Conservation (phyloP, 2,329 filamentous ascomycete species). For the Hypoxylon sp. region DNA sequence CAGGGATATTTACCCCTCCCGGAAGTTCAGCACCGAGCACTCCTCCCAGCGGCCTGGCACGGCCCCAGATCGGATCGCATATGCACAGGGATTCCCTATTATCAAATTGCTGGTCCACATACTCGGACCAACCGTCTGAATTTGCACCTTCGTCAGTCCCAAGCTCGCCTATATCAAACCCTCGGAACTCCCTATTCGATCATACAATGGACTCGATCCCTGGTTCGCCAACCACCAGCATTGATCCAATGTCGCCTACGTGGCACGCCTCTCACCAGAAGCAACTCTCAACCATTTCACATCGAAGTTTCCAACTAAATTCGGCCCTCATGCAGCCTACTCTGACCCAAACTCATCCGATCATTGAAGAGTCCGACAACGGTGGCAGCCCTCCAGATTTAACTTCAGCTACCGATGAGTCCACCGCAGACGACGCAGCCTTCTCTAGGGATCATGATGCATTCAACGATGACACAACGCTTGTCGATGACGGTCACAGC, state of each 20-base stretch:
- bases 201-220: conserved; percentile 77
- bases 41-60: conserved; percentile 56
- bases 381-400: conserved; percentile 51
- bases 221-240: conserved; percentile 83
- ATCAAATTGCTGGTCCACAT: conserved; percentile 72
- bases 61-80: conserved; percentile 57
- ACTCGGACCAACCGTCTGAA: conserved; percentile 72
- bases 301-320: conserved; percentile 59
- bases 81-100: conserved; percentile 61
- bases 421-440: conserved; percentile 51
- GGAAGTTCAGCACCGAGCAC: conserved; percentile 57
- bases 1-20: conserved; percentile 72
- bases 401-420: conserved; percentile 53
- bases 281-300: conserved; percentile 67
- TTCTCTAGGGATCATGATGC: conserved; percentile 40
- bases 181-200: conserved; percentile 84
- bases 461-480: conserved; percentile 40
- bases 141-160: conserved; percentile 79
- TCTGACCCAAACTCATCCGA: conserved; percentile 46
- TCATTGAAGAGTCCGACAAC: conserved; percentile 52
- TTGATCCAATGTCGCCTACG: conserved; percentile 74
- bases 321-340: conserved; percentile 43
- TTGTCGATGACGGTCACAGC: conserved; percentile 48
- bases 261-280: conserved; percentile 67
- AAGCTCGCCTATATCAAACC: conserved; percentile 83